A percentile compares a stretch with the other conserved stretches of the same genome.
These are phyloP conservation scores for Amanita pallidorosea DNA, from an alignment of 768 basidiomycete genomes.

Conservation along the genomic window DNA sequence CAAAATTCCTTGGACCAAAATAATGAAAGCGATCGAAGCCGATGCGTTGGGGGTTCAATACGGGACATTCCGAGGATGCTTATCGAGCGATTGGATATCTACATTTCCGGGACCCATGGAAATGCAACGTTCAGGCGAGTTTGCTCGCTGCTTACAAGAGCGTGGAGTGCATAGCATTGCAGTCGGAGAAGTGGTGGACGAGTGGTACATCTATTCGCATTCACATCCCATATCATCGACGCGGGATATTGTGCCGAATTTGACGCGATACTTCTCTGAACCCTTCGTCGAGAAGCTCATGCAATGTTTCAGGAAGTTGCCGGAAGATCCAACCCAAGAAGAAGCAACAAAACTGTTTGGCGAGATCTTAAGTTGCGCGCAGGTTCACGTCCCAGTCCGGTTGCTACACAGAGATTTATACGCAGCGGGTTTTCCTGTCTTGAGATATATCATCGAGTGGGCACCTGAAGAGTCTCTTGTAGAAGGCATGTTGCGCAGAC, in stretches of 20 bases:
- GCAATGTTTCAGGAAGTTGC: conserved; percentile 28
- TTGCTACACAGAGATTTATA: conserved; percentile 52
- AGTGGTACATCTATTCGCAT: conserved; percentile 73
- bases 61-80: conserved; percentile 61
- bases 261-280: conserved; percentile 49
- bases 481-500: conserved; percentile 29
- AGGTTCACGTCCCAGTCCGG: conserved; percentile 60
- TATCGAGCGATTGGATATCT: conserved; percentile 50
- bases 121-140: conserved; percentile 53
- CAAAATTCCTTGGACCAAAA: conserved; percentile 34
- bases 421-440: conserved; percentile 44
- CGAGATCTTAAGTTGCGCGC: conserved; percentile 46
- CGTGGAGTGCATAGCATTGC: conserved; percentile 53
- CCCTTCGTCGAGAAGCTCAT: conserved; percentile 36
- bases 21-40: conserved; percentile 50
- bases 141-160: conserved; percentile 41
- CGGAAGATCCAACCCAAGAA: conserved; percentile 27
- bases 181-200: conserved; percentile 61
- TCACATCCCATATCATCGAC: conserved; percentile 44
- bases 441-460: conserved; percentile 64
- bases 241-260: conserved; percentile 43
- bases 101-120: conserved; percentile 45
- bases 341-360: conserved; percentile 42
- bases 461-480: conserved; percentile 49
- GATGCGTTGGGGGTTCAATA: conserved; percentile 38